phyloP scores from a whole-genome alignment of 352 stramenopile species.

The Pythium monospermum region DNA sequence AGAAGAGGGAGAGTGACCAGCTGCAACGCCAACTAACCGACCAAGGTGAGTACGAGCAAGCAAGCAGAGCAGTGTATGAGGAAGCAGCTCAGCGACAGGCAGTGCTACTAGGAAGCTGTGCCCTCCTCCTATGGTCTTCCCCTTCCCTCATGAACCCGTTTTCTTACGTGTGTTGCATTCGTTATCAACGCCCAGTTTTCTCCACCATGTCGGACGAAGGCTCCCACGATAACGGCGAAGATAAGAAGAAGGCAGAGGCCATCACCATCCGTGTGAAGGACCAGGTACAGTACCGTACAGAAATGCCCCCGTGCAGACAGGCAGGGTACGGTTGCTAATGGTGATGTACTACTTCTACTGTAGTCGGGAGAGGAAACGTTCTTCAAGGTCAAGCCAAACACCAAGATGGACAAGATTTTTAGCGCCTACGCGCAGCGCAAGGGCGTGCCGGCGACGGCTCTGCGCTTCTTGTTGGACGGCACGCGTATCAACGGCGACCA shows the following conservation, averaged over 20 bases:
- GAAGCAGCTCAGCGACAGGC: no score
- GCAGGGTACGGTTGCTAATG: not conserved
- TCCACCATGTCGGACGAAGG: slow-evolving; percentile 60
- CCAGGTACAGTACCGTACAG: slow-evolving; percentile 37
- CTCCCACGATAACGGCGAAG: slow-evolving; percentile 53
- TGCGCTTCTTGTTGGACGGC: slow-evolving; percentile 96
- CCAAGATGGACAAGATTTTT: slow-evolving; percentile 99
- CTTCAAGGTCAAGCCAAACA: slow-evolving; percentile 99
- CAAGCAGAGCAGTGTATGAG: no score
- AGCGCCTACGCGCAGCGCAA: slow-evolving; percentile 94
- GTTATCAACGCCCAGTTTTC: no score
- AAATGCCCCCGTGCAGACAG: no score
- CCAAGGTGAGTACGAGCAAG: no score
- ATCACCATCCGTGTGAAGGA: slow-evolving; percentile 89
- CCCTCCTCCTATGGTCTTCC: no score
- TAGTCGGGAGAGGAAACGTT: slow-evolving; percentile 95
- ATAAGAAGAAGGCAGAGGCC: slow-evolving; percentile 85
- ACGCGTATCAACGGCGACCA: slow-evolving; percentile 92
- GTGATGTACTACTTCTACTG: not conserved
- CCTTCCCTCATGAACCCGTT: no score
- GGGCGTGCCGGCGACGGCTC: slow-evolving; percentile 81
- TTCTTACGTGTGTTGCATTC: no score
- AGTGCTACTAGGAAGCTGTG: no score
- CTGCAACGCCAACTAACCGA: no score
- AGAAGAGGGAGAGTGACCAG: no score